Base-by-base conservation (phyloP, 2,329 filamentous ascomycete species). In the Fusarium duplospermum region DNA sequence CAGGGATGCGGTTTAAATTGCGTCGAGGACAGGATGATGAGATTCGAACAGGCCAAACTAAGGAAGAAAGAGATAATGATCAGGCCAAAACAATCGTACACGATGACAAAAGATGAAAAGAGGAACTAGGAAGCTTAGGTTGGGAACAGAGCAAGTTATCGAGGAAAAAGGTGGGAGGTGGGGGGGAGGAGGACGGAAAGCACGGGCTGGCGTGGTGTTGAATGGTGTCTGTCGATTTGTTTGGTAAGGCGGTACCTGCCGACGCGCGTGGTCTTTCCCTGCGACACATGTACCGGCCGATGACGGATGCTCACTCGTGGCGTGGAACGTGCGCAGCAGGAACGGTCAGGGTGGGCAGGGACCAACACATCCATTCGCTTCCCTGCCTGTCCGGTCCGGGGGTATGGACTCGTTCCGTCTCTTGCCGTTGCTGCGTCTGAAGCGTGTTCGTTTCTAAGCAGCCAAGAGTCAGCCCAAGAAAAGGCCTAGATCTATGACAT, bases 311-410 rank as follows among this genome's bases (percentile, higher is more conserved):
- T 33, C 11, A 10, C 33, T 35, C 33, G 33, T 72, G 72, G 69
- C 50, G 70, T 42, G 72, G 69, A 47, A 64, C 72, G 72, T 74
- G 72, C 72, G 59, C 61, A 27, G 60, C 62, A 64, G 59, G 69
- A 70, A 74, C 72, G 60, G 72, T 64, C 69, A 62, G 50, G 69
- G 72, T 75, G 69, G 50, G 72, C 66, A 75, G 56, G 72, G 69
- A 60, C 64, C 64, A 61, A 24, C 45, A 47, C 42, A 47, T 47
- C 45, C 11, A 20, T 20, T 9, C 24, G 10, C 60, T 27, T 14
- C 3, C 18, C 42, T 45, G 6, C 16, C 33, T n/a, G 36, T 22
- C 22, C 38, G 58, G 50, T 27, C 35, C 50, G 42, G 66, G 66
- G 62, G 36, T 35, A 50, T 20, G 62, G 50, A 33, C 16, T n/a